Conservation (phyloP, 495 filamentous ascomycete genomes). For the Talaromyces thailandensis region DNA sequence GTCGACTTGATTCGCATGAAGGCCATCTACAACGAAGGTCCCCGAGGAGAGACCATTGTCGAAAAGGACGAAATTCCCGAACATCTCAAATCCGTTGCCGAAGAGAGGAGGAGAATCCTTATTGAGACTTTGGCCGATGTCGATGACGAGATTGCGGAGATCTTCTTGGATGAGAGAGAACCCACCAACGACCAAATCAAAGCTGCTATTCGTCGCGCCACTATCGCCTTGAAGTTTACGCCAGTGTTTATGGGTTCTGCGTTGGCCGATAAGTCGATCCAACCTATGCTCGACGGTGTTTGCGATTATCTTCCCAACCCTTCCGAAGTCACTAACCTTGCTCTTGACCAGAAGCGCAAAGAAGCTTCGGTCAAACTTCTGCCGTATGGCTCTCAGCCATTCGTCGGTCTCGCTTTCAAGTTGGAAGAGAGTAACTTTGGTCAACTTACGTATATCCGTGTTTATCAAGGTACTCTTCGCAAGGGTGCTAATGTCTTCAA, state of each 20-base stretch:
- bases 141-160: constrained; percentile 95
- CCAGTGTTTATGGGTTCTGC: constrained; percentile 96
- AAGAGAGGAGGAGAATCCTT: constrained; percentile 72
- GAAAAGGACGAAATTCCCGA: constrained; percentile 74
- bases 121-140: constrained; percentile 97
- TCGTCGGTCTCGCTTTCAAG: constrained; percentile 97
- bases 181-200: constrained; percentile 77
- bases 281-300: constrained; percentile 95
- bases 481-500: constrained; percentile 91
- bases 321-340: constrained; percentile 78
- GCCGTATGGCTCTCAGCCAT: constrained; percentile 85
- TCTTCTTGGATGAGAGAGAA: constrained; percentile 79
- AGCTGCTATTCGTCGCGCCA: constrained; percentile 81
- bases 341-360: constrained; percentile 69
- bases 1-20: constrained; percentile 92
- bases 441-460: constrained; percentile 95
- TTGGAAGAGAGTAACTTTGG: constrained; percentile 98
- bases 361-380: constrained; percentile 79
- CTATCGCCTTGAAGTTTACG: constrained; percentile 81
- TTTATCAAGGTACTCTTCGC: constrained; percentile 88
- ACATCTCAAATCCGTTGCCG: constrained; percentile 59
- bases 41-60: constrained; percentile 61
- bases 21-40: constrained; percentile 82
- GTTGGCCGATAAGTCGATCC: constrained; percentile 87
- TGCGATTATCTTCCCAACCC: constrained; percentile 96